phyloP scores from a whole-genome alignment of 768 basidiomycete species.

The Coprinopsis strossmayeri region DNA sequence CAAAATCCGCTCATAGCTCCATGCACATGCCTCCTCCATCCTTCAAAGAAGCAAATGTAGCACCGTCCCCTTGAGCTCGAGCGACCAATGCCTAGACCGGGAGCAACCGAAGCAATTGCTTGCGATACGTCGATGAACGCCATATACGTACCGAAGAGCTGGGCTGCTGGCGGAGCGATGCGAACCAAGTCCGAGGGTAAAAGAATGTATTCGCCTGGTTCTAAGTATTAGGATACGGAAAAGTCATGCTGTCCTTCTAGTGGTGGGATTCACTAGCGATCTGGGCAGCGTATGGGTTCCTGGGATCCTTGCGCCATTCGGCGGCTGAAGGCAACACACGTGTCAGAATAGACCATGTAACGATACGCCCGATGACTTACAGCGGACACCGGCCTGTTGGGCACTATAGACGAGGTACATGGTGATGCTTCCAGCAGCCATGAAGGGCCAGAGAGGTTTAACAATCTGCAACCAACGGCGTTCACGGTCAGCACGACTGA shows the following conservation, averaged over 20 bases:
- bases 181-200: too few species aligned
- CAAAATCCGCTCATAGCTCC: too few species aligned
- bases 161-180: too few species aligned
- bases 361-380: slow-evolving; percentile 40
- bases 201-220: slow-evolving; percentile 4
- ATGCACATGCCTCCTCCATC: too few species aligned
- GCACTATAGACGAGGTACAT: slow-evolving; percentile 60
- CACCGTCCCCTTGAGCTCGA: too few species aligned
- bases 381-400: slow-evolving; percentile 63
- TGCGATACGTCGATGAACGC: too few species aligned
- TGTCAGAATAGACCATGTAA: slow-evolving; percentile 2
- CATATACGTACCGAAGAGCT: too few species aligned
- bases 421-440: slow-evolving; percentile 57
- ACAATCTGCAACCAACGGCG: slow-evolving; percentile 44
- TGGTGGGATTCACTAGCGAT: slow-evolving; percentile 59
- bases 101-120: too few species aligned
- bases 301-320: slow-evolving; percentile 65
- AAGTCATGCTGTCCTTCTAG: slow-evolving; percentile 19
- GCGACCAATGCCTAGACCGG: too few species aligned
- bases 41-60: too few species aligned
- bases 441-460: slow-evolving; percentile 78
- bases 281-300: slow-evolving; percentile 77
- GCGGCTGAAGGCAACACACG: slow-evolving; percentile 37
- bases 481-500: background rate
- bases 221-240: background rate